phyloP scores from a whole-genome alignment of 345 rosid species.

The Sisymbrium irio region DNA sequence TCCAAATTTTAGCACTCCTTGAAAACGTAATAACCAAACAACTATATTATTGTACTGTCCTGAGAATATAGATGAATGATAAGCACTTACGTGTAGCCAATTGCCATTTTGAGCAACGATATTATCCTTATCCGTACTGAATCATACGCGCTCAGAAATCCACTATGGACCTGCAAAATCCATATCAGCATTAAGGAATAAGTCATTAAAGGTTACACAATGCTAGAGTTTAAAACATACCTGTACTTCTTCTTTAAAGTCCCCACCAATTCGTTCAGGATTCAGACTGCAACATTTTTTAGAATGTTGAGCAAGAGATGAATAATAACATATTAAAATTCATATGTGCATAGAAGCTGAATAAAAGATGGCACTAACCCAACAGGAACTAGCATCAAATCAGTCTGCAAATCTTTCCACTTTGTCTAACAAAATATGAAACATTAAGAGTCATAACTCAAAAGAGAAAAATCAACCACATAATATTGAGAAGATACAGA shows the following conservation, averaged over 20 bases:
- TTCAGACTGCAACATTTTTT: slow-evolving; percentile 52
- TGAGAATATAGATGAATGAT: too few species aligned
- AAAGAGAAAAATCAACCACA: slow-evolving; percentile 5
- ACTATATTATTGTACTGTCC: not conserved
- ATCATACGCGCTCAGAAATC: slow-evolving; percentile 85
- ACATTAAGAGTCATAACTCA: slow-evolving; percentile 15
- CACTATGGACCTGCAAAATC: slow-evolving; percentile 79
- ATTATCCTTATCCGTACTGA: slow-evolving; percentile 81
- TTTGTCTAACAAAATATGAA: slow-evolving; percentile 53
- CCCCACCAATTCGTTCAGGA: slow-evolving; percentile 94
- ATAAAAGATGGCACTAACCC: slow-evolving; percentile 51
- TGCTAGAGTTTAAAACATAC: slow-evolving; percentile 35
- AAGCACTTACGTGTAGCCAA: slow-evolving; percentile 62
- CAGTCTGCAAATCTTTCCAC: slow-evolving; percentile 95
- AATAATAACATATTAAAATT: slow-evolving; percentile 15
- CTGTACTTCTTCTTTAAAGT: slow-evolving; percentile 91
- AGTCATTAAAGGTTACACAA: slow-evolving; percentile 6
- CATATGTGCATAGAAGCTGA: not conserved
- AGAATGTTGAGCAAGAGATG: not conserved
- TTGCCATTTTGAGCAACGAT: slow-evolving; percentile 61
- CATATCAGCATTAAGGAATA: not conserved
- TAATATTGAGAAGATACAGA: slow-evolving; percentile 17
- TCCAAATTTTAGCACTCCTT: not conserved
- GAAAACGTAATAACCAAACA: not conserved
- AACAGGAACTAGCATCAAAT: slow-evolving; percentile 82